Base-by-base conservation (phyloP, 2,329 filamentous ascomycete genomes). In the Cyphellophora europaea region DNA sequence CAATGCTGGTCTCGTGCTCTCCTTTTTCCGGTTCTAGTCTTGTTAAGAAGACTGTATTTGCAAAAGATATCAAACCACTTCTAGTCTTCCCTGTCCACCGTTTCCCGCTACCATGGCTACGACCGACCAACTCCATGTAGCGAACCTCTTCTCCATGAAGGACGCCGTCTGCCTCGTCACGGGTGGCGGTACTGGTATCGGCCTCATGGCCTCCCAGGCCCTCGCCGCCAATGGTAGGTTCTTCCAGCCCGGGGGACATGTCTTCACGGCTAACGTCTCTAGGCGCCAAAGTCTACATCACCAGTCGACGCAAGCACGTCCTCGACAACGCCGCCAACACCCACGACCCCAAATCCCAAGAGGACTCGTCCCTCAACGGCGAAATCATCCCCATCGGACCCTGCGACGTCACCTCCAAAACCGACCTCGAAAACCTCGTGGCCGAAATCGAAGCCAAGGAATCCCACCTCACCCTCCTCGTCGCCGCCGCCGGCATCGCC, bases 401-500 rank as follows among this genome's bases (percentile, higher is more conserved):
- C 0, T 77, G 71, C 51, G 75, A 80, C 48, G 74, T 79, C 2
- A 75, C 72, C 11, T 72, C 66, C 42, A 79, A 79, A 53, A 58
- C 63, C 1, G 72, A 76, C 36, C 61, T 80, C 3, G 60, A 72
- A 42, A 61, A 60, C n/a, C 55, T 78, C 5, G 66, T 68, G 13
- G 45, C 65, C 11, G 65, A 75, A 13, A 53, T 86, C 27, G 61
- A 71, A 35, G 60, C 62, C 30, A 77, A 78, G 32, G 64, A 71
- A 19, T 77, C 76, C 23, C 71, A 76, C 51, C 62, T 86, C 45
- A 79, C 85, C 52, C 65, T 86, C 5, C 62, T 83, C 2, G 35
- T 79, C 28, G 72, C 66, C 55, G 75, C 74, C 51, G 77, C 79
- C 2, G 82, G 82, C 15, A 66, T 83, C n/a, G 59, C 66, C 1